Base-by-base conservation (phyloP, 768 basidiomycete genomes). In the Rickenella mellea region DNA sequence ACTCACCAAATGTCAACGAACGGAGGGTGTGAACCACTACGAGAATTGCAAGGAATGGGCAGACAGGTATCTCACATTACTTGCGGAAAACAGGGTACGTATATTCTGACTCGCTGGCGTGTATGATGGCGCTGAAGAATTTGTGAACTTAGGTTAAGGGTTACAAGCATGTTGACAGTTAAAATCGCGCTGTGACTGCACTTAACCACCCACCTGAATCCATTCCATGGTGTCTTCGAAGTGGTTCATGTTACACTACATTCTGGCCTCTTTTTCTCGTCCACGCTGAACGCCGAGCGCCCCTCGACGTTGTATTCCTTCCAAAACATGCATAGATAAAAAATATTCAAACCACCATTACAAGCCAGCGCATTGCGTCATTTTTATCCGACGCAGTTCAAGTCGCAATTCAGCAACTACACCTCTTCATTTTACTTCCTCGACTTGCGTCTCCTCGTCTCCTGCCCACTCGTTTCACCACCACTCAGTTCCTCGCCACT, bases 1-100 rank as follows among this genome's bases (percentile, higher is more conserved):
- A 60, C 76, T 98, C 42, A 71, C 77, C 44, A 91, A 88, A 63
- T 98, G 93, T 67, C 88, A 92, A 55, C 73, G 76, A 52, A 71
- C 74, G 6, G 93, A 98, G 67, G 91, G 93, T 25, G 86, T 92
- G 28, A 96, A 97, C 63, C 80, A 88, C 55, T 78, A 87, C 47
- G 84, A 92, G 62, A 84, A 79, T 53, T 97, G 93, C 66, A 80
- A 76, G 57, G 83, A 89, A 68, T 62, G 93, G 35, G 75, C 86
- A 35, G 82, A 92, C 46, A 81, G 80, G 58, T 96, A 96, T 55
- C 58, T 80, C 24, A 65, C 65, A 22, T 86, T 93, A 80, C 64
- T 97, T 41, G 65, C 68, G 60, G 80, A 84, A 38, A 85, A 83
- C 58, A 80, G 73, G 73, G 92, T 93, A 57, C 51, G 86, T 70